Percentiles rank a stretch among this genome's conserved stretches.
Evolutionary conservation across 306 rosid genomes (phyloP).

Genomic region (Lathyrus oleraceus): DNA sequence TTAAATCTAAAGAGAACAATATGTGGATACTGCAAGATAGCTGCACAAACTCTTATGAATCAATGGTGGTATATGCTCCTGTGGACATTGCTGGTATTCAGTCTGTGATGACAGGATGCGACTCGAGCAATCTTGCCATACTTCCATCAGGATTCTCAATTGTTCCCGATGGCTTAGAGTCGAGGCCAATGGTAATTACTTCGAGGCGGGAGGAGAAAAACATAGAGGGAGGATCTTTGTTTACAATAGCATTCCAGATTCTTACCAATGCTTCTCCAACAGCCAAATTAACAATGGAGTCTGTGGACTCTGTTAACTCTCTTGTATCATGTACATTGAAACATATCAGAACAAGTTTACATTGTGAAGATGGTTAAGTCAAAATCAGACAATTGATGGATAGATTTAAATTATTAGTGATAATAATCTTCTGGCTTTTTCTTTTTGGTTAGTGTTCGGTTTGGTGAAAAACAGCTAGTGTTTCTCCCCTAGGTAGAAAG

Average conservation of each 20-base stretch:
- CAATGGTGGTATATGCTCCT: constrained; percentile 84
- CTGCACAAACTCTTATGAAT: constrained; percentile 82
- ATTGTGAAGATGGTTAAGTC: constrained; percentile 82
- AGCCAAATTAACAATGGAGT: constrained; percentile 77
- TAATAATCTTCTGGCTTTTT: constrained; percentile 36
- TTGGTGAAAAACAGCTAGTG: constrained; percentile 36
- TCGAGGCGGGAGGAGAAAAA: constrained; percentile 66
- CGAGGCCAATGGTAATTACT: constrained; percentile 78
- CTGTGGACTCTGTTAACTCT: constrained; percentile 79
- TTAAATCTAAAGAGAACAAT: constrained; percentile 71
- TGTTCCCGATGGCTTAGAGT: constrained; percentile 78
- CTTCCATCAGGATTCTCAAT: constrained; percentile 94
- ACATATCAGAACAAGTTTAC: constrained; percentile 79
- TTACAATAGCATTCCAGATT: constrained; percentile 80
- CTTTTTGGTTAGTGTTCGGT: constrained; percentile 29
- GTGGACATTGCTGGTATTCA: constrained; percentile 78
- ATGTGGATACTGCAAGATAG: constrained; percentile 91
- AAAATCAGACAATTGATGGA: constrained; percentile 30
- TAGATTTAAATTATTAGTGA: constrained; percentile 35
- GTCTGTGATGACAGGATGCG: constrained; percentile 92
- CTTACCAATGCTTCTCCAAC: constrained; percentile 79
- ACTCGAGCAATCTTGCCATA: constrained; percentile 78
- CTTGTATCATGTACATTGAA: constrained; percentile 76
- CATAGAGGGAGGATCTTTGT: constrained; percentile 80
- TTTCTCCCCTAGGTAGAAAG: constrained; percentile 27